Base-by-base conservation (phyloP, 805 yeast genomes). In the Yarrowia sp. region DNA sequence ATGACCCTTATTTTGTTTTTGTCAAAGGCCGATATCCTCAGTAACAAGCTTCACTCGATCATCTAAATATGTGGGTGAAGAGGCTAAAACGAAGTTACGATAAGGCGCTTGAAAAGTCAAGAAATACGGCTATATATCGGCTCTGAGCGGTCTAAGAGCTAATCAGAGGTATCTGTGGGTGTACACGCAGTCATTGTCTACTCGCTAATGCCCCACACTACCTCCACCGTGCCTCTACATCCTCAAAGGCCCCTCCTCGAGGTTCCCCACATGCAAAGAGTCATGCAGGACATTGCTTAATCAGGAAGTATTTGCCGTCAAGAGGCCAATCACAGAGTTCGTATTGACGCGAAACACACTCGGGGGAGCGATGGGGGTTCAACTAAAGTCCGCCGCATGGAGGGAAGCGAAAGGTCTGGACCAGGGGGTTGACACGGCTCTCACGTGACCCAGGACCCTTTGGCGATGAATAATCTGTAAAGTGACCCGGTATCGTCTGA, bases 281-380 rank as follows among this genome's bases (percentile, higher is more conserved):
- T 53, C 59, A 53, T 53, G 59, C 59, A 53, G 45, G 45, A n/a
- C 42, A 3, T 2, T 53, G 45, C 59, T 53, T 53, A 53, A 53
- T 53, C 59, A 19, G 59, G 59, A 53, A 53, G 59, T 53, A 14
- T 8, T 53, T 19, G 59, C 59, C 59, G 59, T 35, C 9, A 26
- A 12, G 36, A 40, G 35, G 32, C 59, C 59, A 53, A 53, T 53
- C 59, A 53, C 8, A 12, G 59, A 8, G 16, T 1, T 11, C 45
- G 32, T 14, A 53, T 19, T 53, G 16, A 40, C 45, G 19, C 35
- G 16, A 12, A 35, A 16, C 32, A 36, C 16, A 12, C 16, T 52
- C 16, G 35, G 35, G 32, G 43, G 58, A 3, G 8, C 3, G 5
- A 11, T 8, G 19, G 56, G 16, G 36, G 15, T 49, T 19, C 55